A percentile compares a stretch with the other conserved stretches of the same genome.
These are phyloP conservation scores for Malassezia nana DNA, from an alignment of 1,284 basidiomycete species.

Conservation along the genomic window DNA sequence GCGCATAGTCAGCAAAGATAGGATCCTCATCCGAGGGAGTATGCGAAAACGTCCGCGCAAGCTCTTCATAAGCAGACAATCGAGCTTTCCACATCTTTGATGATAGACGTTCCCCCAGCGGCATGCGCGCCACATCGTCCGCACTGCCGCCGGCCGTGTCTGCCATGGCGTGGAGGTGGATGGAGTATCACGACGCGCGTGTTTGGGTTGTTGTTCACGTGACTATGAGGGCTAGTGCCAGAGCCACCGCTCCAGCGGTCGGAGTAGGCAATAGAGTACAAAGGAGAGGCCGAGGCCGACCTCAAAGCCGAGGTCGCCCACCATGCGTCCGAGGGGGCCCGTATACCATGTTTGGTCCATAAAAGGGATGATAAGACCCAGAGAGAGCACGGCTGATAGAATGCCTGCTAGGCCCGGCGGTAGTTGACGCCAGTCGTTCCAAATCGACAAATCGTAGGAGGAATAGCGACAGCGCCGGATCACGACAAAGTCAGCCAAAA, in stretches of 20 bases:
- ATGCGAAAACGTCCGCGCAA: constrained; percentile 51
- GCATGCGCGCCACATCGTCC: constrained; percentile 77
- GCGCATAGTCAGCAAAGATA: constrained; percentile 75
- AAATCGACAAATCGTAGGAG: constrained; percentile 57
- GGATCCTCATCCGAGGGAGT: constrained; percentile 83
- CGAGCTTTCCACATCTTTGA: constrained; percentile 99
- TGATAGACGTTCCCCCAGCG: constrained; percentile 69
- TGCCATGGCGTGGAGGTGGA: constrained; percentile 3
- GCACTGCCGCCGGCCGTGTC: constrained; percentile 8
- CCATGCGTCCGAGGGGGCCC: constrained; percentile 35
- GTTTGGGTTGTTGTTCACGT: constrained; percentile 13
- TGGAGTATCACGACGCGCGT: neutral
- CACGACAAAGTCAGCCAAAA: constrained; percentile 57
- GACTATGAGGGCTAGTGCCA: constrained; percentile 8
- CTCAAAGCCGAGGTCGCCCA: constrained; percentile 49
- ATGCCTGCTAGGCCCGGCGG: constrained; percentile 56
- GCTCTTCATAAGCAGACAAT: constrained; percentile 78
- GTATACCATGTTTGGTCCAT: constrained; percentile 45
- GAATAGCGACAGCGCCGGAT: constrained; percentile 52
- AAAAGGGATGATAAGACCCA: constrained; percentile 41
- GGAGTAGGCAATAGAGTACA: constrained; percentile 38
- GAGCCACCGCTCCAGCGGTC: constrained; percentile 37
- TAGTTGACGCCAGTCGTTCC: constrained; percentile 53
- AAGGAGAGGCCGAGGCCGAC: constrained; percentile 41
- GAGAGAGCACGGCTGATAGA: constrained; percentile 25